Conservation (phyloP, 352 stramenopile genomes). For the Phytophthora boehmeriae region DNA sequence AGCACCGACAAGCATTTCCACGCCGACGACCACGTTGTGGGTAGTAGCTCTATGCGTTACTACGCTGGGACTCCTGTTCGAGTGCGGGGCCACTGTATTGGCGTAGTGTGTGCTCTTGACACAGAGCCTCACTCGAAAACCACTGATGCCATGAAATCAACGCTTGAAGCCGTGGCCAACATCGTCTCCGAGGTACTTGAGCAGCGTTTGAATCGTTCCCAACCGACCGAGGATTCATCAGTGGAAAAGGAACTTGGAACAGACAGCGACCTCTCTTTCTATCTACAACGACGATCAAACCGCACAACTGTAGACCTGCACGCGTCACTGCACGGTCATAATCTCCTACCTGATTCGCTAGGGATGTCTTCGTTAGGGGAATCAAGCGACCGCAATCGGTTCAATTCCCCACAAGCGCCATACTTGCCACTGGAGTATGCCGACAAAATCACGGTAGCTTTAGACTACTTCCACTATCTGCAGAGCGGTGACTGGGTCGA, state of each 20-base stretch:
- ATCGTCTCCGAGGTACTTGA: slow-evolving; percentile 86
- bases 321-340: slow-evolving; percentile 34
- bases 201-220: slow-evolving; percentile 44
- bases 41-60: slow-evolving; percentile 53
- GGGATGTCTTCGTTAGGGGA: slow-evolving; percentile 10
- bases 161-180: slow-evolving; percentile 74
- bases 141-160: slow-evolving; percentile 63
- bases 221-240: not conserved
- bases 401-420: slow-evolving; percentile 12
- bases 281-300: slow-evolving; percentile 9
- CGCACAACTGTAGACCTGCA: slow-evolving; percentile 33
- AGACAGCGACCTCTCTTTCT: slow-evolving; percentile 4
- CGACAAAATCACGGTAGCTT: slow-evolving; percentile 61
- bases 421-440: slow-evolving; percentile 56
- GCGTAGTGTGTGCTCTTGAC: slow-evolving; percentile 72
- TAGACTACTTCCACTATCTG: slow-evolving; percentile 70
- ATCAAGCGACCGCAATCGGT: slow-evolving; percentile 5
- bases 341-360: slow-evolving; percentile 29
- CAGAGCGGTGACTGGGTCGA: slow-evolving; percentile 61
- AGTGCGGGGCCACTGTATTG: slow-evolving; percentile 65
- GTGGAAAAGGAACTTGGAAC: no score
- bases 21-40: slow-evolving; percentile 52
- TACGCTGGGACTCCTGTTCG: slow-evolving; percentile 68
- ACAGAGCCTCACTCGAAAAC: slow-evolving; percentile 51
- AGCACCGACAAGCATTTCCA: slow-evolving; percentile 74